Percentiles rank a stretch among this genome's conserved stretches.
These are phyloP conservation scores for Backusella tarrabulga DNA, from an alignment of 192 early-diverging fungal species.

Conservation along the genomic window DNA sequence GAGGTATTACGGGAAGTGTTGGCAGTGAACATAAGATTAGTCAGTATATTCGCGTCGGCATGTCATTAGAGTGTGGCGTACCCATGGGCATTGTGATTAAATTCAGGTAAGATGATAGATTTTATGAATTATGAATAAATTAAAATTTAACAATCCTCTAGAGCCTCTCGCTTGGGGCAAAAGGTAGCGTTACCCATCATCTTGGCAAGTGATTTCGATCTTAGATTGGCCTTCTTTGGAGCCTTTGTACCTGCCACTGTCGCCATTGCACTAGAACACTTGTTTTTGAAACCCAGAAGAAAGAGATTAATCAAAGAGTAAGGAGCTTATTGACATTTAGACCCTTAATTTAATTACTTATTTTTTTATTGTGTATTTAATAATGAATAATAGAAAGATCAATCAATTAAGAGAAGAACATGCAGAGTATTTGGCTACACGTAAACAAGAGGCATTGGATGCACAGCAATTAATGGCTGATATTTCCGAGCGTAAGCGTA, in stretches of 20 bases:
- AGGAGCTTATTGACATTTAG: slow-evolving; percentile 10
- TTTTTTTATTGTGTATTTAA: slow-evolving; percentile 13
- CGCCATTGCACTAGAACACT: slow-evolving; percentile 54
- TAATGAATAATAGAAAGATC: slow-evolving; percentile 41
- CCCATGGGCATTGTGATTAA: slow-evolving; percentile 59
- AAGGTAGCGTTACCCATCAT: slow-evolving; percentile 63
- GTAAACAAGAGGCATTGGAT: slow-evolving; percentile 78
- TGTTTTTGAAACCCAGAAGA: slow-evolving; percentile 61
- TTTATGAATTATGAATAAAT: too few species aligned
- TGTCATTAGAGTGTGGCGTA: slow-evolving; percentile 60
- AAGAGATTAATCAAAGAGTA: slow-evolving; percentile 45
- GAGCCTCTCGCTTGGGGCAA: slow-evolving; percentile 65
- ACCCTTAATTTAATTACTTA: neutral
- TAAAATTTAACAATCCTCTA: too few species aligned
- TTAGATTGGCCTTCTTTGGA: slow-evolving; percentile 52
- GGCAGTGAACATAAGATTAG: slow-evolving; percentile 57
- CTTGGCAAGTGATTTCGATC: slow-evolving; percentile 56
- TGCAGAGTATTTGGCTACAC: slow-evolving; percentile 55
- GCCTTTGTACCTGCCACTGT: slow-evolving; percentile 52
- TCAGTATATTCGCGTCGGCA: slow-evolving; percentile 51
- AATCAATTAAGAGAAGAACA: slow-evolving; percentile 61
- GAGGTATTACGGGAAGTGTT: slow-evolving; percentile 48
- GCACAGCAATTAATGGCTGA: slow-evolving; percentile 72
- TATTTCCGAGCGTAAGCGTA: slow-evolving; percentile 63
- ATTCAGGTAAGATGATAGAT: slow-evolving; percentile 34